phyloP scores from a whole-genome alignment of 768 basidiomycete genomes.

The Roridomyces roridus region DNA sequence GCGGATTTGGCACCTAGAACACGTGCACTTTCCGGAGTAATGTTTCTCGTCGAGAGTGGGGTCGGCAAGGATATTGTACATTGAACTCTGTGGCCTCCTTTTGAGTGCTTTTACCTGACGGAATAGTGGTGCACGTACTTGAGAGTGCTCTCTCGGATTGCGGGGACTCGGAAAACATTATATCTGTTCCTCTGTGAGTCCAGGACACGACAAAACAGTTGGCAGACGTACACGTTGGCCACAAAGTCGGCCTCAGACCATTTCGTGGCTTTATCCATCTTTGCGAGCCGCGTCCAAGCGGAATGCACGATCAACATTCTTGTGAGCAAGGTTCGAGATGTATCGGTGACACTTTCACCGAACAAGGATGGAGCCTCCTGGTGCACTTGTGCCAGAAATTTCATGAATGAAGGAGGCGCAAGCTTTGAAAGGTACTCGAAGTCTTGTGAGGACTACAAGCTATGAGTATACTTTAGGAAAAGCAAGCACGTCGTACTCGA shows the following conservation, averaged over 20 bases:
- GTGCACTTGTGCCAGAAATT: conserved; percentile 36
- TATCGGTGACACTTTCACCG: conserved; percentile 28
- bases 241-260: conserved; percentile 62
- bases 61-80: conserved; percentile 55
- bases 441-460: conserved; percentile 31
- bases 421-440: conserved; percentile 30
- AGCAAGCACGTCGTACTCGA: too few species aligned
- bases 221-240: conserved; percentile 53
- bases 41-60: conserved; percentile 35
- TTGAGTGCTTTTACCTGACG: too few species aligned
- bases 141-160: conserved; percentile 45
- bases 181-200: too few species aligned
- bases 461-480: background rate
- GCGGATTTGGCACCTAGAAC: conserved; percentile 50
- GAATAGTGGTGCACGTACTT: conserved; percentile 48
- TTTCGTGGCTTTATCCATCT: conserved; percentile 52
- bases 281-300: conserved; percentile 50
- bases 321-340: conserved; percentile 36
- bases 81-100: conserved; percentile 53
- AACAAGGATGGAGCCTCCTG: conserved; percentile 47
- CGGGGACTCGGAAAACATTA: conserved; percentile 53
- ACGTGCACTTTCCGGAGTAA: conserved; percentile 37
- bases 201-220: too few species aligned
- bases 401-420: conserved; percentile 33
- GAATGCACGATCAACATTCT: conserved; percentile 47